A percentile compares a stretch with the other conserved stretches of the same genome.
These are phyloP conservation scores for Neopestalotiopsis sp. DNA, from an alignment of 2,329 filamentous ascomycete species.

Conservation along the genomic window DNA sequence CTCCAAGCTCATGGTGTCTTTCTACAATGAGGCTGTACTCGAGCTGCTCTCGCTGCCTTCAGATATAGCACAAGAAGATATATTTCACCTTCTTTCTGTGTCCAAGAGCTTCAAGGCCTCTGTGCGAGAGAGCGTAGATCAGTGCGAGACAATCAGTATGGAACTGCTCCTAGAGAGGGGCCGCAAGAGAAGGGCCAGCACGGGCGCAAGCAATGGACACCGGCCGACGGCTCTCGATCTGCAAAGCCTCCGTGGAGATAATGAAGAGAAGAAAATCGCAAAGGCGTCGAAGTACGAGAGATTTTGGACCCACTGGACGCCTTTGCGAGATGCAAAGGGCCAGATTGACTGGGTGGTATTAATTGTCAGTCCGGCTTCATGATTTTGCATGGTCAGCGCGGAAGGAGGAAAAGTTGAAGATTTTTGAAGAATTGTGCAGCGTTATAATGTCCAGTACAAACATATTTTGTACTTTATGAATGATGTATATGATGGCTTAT, in stretches of 20 bases:
- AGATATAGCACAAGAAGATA: conserved; percentile 51
- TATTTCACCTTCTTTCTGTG: conserved; percentile 59
- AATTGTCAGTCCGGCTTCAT: conserved; percentile 29
- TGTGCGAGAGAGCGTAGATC: conserved; percentile 43
- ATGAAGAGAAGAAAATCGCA: conserved; percentile 26
- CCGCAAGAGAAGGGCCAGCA: conserved; percentile 14
- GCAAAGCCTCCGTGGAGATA: conserved; percentile 10
- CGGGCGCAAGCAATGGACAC: background rate
- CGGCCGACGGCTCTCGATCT: conserved; percentile 5
- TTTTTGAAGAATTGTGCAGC: background rate
- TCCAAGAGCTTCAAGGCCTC: conserved; percentile 50
- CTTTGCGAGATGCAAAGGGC: conserved; percentile 39
- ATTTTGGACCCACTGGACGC: conserved; percentile 41
- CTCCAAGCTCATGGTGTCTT: conserved; percentile 41
- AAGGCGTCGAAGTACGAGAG: conserved; percentile 27
- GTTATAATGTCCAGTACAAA: conserved; percentile 6
- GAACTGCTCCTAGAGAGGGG: conserved; percentile 30
- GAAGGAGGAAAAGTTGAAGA: background rate
- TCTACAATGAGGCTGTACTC: conserved; percentile 52
- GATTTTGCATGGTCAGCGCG: background rate
- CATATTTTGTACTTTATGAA: conserved; percentile 9
- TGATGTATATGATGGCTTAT: conserved; percentile 9
- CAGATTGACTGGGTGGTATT: conserved; percentile 40
- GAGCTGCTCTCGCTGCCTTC: conserved; percentile 51
- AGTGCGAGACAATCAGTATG: conserved; percentile 32